Evolutionary conservation across 148 eudicot genomes (phyloP).

Genomic region (Fagopyrum tataricum): DNA sequence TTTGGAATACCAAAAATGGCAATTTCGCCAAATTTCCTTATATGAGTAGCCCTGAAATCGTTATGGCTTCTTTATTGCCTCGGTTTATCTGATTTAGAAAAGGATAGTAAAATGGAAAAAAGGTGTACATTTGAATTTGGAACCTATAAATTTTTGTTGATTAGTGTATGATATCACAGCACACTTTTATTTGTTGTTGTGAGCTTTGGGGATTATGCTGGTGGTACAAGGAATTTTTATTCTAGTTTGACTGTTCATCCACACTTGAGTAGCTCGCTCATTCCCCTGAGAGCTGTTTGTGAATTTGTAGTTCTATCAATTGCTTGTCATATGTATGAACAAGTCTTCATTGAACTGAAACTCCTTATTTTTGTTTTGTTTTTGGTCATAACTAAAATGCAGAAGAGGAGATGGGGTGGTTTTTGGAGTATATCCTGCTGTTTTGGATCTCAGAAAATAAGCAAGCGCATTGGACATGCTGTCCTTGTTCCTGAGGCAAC

Average conservation of each 20-base stretch:
- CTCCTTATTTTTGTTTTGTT: neutral
- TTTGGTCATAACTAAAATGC: neutral
- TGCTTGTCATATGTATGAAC: neutral
- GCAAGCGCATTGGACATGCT: conserved; percentile 12
- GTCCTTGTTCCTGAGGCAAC: conserved; percentile 6
- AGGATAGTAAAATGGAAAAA: neutral
- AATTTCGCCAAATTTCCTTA: neutral
- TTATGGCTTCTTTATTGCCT: neutral
- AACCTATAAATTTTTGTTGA: neutral
- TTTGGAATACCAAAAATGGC: too few relatives aligned
- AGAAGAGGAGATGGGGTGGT: conserved; percentile 10
- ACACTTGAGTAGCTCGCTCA: neutral
- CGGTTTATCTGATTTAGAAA: neutral
- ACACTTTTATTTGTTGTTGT: neutral
- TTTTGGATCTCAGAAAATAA: conserved; percentile 9
- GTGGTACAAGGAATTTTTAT: neutral
- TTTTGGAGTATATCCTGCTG: conserved; percentile 13
- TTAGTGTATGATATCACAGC: neutral
- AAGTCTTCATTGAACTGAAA: neutral
- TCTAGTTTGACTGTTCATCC: neutral
- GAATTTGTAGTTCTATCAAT: neutral
- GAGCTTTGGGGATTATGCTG: neutral
- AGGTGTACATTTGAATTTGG: neutral
- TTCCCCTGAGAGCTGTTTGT: neutral
- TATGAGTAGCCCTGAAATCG: neutral